Conservation (phyloP, 345 rosid species). For the Nephelium lappaceum region DNA sequence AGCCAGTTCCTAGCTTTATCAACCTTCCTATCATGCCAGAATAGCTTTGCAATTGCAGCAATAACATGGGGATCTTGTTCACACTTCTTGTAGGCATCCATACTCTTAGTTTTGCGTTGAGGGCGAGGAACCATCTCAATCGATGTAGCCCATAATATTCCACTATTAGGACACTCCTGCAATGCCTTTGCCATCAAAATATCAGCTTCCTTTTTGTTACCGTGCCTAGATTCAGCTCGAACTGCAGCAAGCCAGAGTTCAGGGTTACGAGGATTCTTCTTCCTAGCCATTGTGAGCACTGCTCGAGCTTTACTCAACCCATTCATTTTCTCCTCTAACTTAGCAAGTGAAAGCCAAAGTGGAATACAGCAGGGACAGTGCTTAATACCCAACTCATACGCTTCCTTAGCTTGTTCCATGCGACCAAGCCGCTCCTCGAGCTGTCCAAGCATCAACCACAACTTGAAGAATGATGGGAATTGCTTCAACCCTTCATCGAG, state of each 20-base stretch:
- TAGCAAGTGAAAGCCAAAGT: constrained; percentile 82
- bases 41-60: constrained; percentile 80
- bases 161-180: constrained; percentile 91
- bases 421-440: constrained; percentile 75
- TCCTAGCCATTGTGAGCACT: constrained; percentile 74
- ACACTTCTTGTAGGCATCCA: constrained; percentile 82
- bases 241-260: constrained; percentile 95
- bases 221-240: constrained; percentile 76
- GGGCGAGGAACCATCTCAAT: constrained; percentile 88
- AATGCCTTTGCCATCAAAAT: constrained; percentile 89
- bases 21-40: constrained; percentile 91
- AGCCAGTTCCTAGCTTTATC: constrained; percentile 91
- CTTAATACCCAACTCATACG: constrained; percentile 66
- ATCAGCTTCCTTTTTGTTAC: constrained; percentile 79
- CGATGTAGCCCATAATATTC: constrained; percentile 86
- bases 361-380: constrained; percentile 68
- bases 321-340: constrained; percentile 72
- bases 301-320: constrained; percentile 88
- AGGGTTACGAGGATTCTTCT: constrained; percentile 73
- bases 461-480: constrained; percentile 81
- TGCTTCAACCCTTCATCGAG: constrained; percentile 80
- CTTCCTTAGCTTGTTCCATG: constrained; percentile 64
- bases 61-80: constrained; percentile 84
- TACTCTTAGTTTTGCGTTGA: constrained; percentile 65
- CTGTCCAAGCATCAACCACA: constrained; percentile 98